Evolutionary conservation across 169 alveolate species (phyloP).

Genomic region (Theileria equi): DNA sequence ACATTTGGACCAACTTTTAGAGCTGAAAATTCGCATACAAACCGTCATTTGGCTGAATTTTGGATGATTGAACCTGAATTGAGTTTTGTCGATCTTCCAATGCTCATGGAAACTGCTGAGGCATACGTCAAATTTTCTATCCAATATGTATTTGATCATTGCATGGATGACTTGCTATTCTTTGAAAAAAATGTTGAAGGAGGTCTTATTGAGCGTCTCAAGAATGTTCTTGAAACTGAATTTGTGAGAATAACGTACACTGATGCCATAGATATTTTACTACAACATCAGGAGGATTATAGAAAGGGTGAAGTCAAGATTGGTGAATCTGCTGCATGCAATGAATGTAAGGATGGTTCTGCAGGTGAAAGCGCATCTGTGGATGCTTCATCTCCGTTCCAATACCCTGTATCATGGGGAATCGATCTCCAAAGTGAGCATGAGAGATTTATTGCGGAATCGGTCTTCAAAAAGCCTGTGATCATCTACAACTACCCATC

Average conservation of each 20-base stretch:
- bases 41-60: slow-evolving; percentile 97
- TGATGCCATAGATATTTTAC: slow-evolving; percentile 90
- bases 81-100: slow-evolving; percentile 91
- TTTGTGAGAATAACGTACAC: slow-evolving; percentile 96
- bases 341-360: slow-evolving; percentile 11
- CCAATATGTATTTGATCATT: slow-evolving; percentile 86
- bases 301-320: slow-evolving; percentile 49
- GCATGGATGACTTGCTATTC: slow-evolving; percentile 87
- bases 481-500: slow-evolving; percentile 97
- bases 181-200: slow-evolving; percentile 84
- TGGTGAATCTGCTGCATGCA: slow-evolving; percentile 45
- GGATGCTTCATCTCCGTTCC: neutral
- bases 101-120: slow-evolving; percentile 96
- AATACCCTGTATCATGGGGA: slow-evolving; percentile 87
- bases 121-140: slow-evolving; percentile 92
- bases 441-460: slow-evolving; percentile 94
- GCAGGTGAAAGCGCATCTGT: neutral
- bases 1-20: slow-evolving; percentile 99
- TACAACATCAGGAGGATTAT: slow-evolving; percentile 66
- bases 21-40: slow-evolving; percentile 97
- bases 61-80: slow-evolving; percentile 99
- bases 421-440: slow-evolving; percentile 96
- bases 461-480: slow-evolving; percentile 93
- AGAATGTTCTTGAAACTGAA: slow-evolving; percentile 81
- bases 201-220: slow-evolving; percentile 86